Evolutionary conservation across 2,329 filamentous ascomycete species (phyloP), one percentile per base, ranked within the genome.

Genomic region (Aspergillus sp.): DNA sequence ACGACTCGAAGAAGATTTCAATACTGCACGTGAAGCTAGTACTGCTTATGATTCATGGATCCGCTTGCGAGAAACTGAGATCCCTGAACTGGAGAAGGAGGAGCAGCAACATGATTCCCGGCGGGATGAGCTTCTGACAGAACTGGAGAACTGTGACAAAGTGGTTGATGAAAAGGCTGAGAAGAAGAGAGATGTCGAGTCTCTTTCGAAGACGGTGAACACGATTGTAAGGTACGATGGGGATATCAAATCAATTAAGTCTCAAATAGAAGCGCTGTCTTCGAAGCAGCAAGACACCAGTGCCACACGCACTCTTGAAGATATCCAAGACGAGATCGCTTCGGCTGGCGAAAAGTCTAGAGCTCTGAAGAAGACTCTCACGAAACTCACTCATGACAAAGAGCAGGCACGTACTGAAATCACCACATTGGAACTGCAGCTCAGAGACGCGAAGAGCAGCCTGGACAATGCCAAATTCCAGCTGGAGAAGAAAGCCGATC

Each of bases 301-400:
- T 10, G 67, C 77, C 7, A 79, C 81, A 12, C 82, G 88, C 52
- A 87, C 86, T 25, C 78, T 89, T 5, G 87, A 95, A 46, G 87
- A 93, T 55, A 90, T 97, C 46, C 86, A 93, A 58, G 83, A 87
- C 46, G 81, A 90, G 43, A 81, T 90, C 52, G 81, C 82, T 43
- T 70, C 73, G 15, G 77, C 84, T 48, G 79, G 79, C 17, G 87
- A 90, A 51, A 82, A 87, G 61, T 77, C 83, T 55, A 81, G 84
- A 47, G 70, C 71, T 19, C 70, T 83, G 23, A 89, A 87, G 61
- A 74, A 74, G 38, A 78, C 75, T 39, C 76, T 91, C 10, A 69
- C 78, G 5, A 86, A 86, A 58, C 69, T 94, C 27, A 80, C 77
- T 0, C 72, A 70, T 10, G 88, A 93, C 30, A 83, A 81, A 55